Evolutionary conservation across 2,329 filamentous ascomycete genomes (phyloP).

Genomic region (Cordyceps militaris): DNA sequence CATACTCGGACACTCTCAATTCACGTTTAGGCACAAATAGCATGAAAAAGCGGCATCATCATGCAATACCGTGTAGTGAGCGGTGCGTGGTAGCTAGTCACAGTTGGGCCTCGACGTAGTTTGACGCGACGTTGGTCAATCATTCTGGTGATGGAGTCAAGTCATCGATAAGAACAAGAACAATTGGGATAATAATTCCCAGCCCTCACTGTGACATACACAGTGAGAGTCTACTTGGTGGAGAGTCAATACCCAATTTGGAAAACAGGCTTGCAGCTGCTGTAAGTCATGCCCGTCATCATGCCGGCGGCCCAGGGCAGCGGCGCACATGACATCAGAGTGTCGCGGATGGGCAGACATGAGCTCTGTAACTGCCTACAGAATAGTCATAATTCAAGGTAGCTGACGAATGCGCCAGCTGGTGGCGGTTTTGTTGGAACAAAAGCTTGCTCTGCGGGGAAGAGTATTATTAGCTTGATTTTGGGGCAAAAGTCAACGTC

Average conservation of each 20-base stretch:
- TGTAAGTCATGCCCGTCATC: neutral
- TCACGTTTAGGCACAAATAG: no score
- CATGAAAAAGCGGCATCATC: no score
- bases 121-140: no score
- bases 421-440: neutral
- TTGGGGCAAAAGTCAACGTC: constrained; percentile 8
- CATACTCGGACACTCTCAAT: no score
- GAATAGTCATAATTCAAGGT: neutral
- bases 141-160: no score
- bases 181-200: neutral
- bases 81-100: no score
- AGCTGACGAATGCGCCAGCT: constrained; percentile 1
- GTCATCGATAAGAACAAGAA: no score
- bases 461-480: constrained; percentile 4
- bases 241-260: neutral
- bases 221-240: neutral
- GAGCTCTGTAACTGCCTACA: neutral
- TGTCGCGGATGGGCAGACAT: neutral
- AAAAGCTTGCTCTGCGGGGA: constrained; percentile 3
- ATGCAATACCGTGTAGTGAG: no score
- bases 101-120: no score
- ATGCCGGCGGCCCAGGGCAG: neutral
- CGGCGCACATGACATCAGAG: constrained; percentile 4
- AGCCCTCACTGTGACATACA: neutral
- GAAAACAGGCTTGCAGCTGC: neutral